Evolutionary conservation across 163 green algal species (phyloP).

Genomic region (Chlamydomonas reinhardtii): DNA sequence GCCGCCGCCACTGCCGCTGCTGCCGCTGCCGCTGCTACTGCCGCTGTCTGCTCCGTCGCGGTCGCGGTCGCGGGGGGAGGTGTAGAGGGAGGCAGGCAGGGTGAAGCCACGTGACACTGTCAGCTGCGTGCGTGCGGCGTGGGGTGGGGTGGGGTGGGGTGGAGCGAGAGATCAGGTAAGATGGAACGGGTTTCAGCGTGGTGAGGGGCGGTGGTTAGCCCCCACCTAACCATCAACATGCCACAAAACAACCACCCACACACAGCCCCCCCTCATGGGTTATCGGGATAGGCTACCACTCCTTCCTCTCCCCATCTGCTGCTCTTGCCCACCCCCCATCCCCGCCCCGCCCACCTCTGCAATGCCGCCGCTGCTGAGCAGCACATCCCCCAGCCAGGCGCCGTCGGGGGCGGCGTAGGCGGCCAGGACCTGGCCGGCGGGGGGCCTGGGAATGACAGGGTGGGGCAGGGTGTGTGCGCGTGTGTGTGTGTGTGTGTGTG

Average conservation of each 20-base stretch:
- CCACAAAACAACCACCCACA: too few relatives aligned
- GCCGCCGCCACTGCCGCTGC: not conserved
- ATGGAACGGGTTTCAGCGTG: too few relatives aligned
- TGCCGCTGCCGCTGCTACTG: not conserved
- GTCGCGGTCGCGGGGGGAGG: not conserved
- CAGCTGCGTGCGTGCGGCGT: not conserved
- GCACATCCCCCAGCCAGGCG: conserved; percentile 10
- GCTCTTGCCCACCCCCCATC: not conserved
- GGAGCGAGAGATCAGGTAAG: too few relatives aligned
- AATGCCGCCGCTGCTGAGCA: conserved; percentile 25
- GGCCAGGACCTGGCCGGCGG: not conserved
- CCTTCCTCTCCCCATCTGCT: too few relatives aligned
- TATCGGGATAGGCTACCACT: too few relatives aligned
- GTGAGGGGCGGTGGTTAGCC: too few relatives aligned
- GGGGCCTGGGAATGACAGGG: too few relatives aligned
- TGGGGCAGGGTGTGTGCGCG: not conserved
- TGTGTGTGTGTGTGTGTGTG: not conserved
- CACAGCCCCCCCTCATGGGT: too few relatives aligned
- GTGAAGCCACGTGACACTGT: not conserved
- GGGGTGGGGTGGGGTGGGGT: too few relatives aligned
- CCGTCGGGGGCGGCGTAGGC: not conserved
- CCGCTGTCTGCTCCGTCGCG: not conserved
- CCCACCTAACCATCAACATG: too few relatives aligned
- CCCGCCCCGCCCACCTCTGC: conserved; percentile 16
- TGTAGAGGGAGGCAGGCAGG: not conserved